A percentile compares a stretch with the other conserved stretches of the same genome.
Conservation (phyloP, 257 asterid species). For the Przewalskia tangutica region DNA sequence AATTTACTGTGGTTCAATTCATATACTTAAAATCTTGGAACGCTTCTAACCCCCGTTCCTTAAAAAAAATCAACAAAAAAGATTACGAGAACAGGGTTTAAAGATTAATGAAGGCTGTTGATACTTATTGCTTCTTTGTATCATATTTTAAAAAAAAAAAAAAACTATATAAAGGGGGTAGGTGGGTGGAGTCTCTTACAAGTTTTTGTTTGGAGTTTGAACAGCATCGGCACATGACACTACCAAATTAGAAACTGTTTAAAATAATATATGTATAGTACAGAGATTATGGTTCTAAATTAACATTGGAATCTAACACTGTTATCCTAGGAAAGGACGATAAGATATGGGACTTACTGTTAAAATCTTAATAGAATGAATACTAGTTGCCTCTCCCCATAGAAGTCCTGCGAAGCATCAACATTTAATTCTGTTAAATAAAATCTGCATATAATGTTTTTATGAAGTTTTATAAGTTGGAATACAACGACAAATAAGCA, state of each 20-base stretch:
- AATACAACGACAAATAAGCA: background rate
- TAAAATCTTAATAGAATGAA: background rate
- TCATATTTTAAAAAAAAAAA: background rate
- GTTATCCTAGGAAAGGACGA: constrained; percentile 18
- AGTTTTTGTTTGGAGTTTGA: background rate
- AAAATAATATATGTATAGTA: background rate
- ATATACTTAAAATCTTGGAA: too few species aligned
- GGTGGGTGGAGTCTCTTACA: background rate
- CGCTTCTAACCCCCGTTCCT: too few species aligned
- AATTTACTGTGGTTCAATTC: too few species aligned
- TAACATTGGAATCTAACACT: constrained; percentile 19
- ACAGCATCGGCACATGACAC: constrained; percentile 5
- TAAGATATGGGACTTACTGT: constrained; percentile 16
- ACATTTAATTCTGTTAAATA: background rate
- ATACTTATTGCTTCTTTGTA: background rate
- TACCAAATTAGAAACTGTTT: constrained; percentile 5
- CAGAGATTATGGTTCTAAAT: background rate
- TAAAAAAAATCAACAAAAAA: too few species aligned
- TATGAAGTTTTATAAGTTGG: background rate
- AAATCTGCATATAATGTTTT: background rate
- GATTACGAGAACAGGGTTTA: background rate
- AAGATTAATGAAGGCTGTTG: background rate
- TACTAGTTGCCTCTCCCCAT: background rate
- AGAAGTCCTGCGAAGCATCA: background rate
- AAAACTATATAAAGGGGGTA: background rate